A percentile compares a stretch with the other conserved stretches of the same genome.
Conservation (phyloP, 306 rosid species). For the Calophaca sinica region DNA sequence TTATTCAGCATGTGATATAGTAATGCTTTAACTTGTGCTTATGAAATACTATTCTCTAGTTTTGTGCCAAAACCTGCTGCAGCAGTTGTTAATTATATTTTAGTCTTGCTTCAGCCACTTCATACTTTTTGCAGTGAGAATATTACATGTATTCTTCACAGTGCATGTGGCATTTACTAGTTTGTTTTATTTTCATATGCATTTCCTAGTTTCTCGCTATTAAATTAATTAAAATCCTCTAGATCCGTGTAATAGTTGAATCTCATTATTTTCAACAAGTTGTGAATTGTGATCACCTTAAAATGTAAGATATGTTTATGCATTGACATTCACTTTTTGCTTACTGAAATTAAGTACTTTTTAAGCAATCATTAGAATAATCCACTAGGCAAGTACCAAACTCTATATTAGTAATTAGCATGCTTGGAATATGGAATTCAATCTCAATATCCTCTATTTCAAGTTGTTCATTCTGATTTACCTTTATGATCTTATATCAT, state of each 20-base stretch:
- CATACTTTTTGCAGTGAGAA: constrained; percentile 31
- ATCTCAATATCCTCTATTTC: constrained; percentile 38
- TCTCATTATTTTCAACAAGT: constrained; percentile 15
- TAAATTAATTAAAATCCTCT: constrained; percentile 34
- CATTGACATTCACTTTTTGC: constrained; percentile 43
- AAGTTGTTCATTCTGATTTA: constrained; percentile 35
- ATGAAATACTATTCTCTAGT: not conserved
- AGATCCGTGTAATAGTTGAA: constrained; percentile 44
- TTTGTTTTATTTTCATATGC: constrained; percentile 29
- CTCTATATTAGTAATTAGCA: constrained; percentile 42
- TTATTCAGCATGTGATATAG: no score
- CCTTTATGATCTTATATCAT: constrained; percentile 14
- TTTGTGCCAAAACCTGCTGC: not conserved
- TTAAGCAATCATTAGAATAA: constrained; percentile 44
- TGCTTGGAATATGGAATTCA: constrained; percentile 29
- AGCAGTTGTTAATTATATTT: not conserved
- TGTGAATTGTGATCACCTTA: constrained; percentile 20
- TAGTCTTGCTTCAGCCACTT: constrained; percentile 43
- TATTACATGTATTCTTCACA: constrained; percentile 2
- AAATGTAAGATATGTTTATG: constrained; percentile 36
- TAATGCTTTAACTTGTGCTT: constrained; percentile 14
- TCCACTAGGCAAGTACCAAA: constrained; percentile 39
- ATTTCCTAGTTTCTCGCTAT: constrained; percentile 34
- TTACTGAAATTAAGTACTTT: constrained; percentile 45
- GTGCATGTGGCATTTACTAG: constrained; percentile 41